Percentiles rank a stretch among this genome's conserved stretches.
These are phyloP conservation scores for Chalciporus piperatoides DNA, from an alignment of 1,284 basidiomycete species.

Conservation along the genomic window DNA sequence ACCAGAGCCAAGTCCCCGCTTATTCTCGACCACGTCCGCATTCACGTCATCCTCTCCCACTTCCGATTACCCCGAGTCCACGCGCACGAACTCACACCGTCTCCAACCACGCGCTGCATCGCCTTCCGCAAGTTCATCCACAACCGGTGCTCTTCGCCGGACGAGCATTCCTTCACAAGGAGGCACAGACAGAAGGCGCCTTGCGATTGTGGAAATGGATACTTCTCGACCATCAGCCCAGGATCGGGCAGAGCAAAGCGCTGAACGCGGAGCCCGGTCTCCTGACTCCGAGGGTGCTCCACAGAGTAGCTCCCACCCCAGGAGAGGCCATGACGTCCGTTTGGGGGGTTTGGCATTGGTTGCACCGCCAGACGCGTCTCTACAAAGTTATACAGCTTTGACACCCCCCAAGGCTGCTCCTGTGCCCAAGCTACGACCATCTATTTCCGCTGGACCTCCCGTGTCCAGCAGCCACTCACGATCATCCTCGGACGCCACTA, in stretches of 20 bases:
- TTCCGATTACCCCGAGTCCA: slow-evolving; percentile 40
- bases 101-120: slow-evolving; percentile 27
- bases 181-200: slow-evolving; percentile 57
- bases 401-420: slow-evolving; percentile 52
- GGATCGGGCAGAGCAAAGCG: slow-evolving; percentile 26
- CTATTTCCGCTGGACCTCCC: slow-evolving; percentile 20
- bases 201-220: slow-evolving; percentile 63
- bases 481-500: slow-evolving; percentile 44
- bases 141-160: slow-evolving; percentile 33
- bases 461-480: slow-evolving; percentile 35
- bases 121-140: slow-evolving; percentile 22
- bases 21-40: neutral
- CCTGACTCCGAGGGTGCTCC: slow-evolving; percentile 29
- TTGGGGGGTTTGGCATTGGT: slow-evolving; percentile 58
- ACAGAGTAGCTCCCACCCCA: slow-evolving; percentile 36
- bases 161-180: slow-evolving; percentile 54
- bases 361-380: slow-evolving; percentile 63
- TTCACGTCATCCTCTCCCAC: slow-evolving; percentile 37
- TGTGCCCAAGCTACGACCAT: slow-evolving; percentile 20
- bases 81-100: slow-evolving; percentile 10
- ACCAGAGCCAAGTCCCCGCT: slow-evolving; percentile 8
- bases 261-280: slow-evolving; percentile 24
- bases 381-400: slow-evolving; percentile 47
- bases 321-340: slow-evolving; percentile 43
- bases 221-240: slow-evolving; percentile 18